Conservation (phyloP, 352 stramenopile genomes). For the Plasmopara halstedii region DNA sequence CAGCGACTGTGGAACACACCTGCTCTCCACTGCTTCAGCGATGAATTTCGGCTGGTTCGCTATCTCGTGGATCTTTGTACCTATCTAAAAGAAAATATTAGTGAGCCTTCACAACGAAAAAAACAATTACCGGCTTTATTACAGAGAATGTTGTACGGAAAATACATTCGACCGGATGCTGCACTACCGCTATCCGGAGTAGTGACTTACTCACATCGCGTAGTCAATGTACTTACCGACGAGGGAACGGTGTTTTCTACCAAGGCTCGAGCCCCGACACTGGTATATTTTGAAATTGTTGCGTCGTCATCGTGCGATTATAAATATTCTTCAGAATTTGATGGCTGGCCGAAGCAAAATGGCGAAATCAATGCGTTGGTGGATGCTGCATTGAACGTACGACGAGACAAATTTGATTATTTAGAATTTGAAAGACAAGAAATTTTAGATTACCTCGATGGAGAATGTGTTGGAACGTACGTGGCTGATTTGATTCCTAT, state of each 20-base stretch:
- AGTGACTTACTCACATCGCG: slow-evolving; percentile 22
- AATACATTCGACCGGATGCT: slow-evolving; percentile 41
- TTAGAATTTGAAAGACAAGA: slow-evolving; percentile 27
- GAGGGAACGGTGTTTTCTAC: slow-evolving; percentile 72
- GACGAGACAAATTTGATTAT: slow-evolving; percentile 1
- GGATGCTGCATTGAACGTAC: slow-evolving; percentile 18
- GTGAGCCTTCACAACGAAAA: slow-evolving; percentile 41
- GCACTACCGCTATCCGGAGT: slow-evolving; percentile 34
- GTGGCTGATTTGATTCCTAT: slow-evolving; percentile 31
- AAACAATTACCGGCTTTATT: slow-evolving; percentile 31
- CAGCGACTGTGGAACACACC: slow-evolving; percentile 32
- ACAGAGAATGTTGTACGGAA: slow-evolving; percentile 31
- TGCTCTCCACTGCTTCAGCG: slow-evolving; percentile 45
- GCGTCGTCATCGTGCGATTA: slow-evolving; percentile 15
- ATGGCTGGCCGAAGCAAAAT: not conserved
- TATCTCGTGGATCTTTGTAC: slow-evolving; percentile 56
- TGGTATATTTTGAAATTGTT: slow-evolving; percentile 63
- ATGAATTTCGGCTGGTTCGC: slow-evolving; percentile 48
- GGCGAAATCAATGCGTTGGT: slow-evolving; percentile 12
- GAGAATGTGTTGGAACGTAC: slow-evolving; percentile 38
- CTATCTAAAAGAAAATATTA: slow-evolving; percentile 52
- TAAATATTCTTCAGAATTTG: slow-evolving; percentile 1
- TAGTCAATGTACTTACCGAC: slow-evolving; percentile 42
- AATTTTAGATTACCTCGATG: slow-evolving; percentile 49
- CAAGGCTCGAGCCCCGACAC: slow-evolving; percentile 49